Conservation (phyloP, 257 asterid genomes). For the Jasminum sambac region DNA sequence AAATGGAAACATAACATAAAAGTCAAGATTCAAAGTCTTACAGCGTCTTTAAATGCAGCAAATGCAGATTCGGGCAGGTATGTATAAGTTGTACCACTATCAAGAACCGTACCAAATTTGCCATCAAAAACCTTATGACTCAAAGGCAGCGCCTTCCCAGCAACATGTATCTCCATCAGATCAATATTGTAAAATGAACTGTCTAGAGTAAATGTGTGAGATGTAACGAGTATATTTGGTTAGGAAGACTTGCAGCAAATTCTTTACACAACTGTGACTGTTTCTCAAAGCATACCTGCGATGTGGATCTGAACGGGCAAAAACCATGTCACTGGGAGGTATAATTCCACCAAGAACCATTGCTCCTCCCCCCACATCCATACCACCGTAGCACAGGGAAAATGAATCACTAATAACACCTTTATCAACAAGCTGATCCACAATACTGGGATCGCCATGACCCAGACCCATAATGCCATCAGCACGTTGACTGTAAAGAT, state of each 20-base stretch:
- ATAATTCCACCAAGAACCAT: constrained; percentile 97
- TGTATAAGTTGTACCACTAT: constrained; percentile 98
- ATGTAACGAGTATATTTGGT: constrained; percentile 81
- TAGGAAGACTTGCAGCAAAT: constrained; percentile 76
- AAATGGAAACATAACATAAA: constrained; percentile 24
- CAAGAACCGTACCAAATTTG: constrained; percentile 88
- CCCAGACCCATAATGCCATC: constrained; percentile 99
- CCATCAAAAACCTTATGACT: constrained; percentile 74
- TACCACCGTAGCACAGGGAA: constrained; percentile 97
- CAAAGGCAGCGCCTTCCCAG: constrained; percentile 81
- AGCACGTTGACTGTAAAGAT: constrained; percentile 95
- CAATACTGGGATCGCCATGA: constrained; percentile 96
- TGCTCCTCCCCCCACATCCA: constrained; percentile 98
- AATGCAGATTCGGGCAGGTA: constrained; percentile 92
- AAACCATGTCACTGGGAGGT: constrained; percentile 78
- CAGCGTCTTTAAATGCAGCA: constrained; percentile 77
- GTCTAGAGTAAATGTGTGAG: constrained; percentile 99
- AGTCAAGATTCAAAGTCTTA: constrained; percentile 45
- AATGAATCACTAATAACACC: constrained; percentile 83
- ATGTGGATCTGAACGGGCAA: constrained; percentile 71
- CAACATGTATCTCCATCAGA: constrained; percentile 92
- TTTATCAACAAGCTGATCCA: constrained; percentile 95
- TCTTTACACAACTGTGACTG: constrained; percentile 34
- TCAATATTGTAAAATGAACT: constrained; percentile 98
- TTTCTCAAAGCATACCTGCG: constrained; percentile 77